Conservation (phyloP, 73 alveolate species). For the Tetrahymena elliotti region DNA sequence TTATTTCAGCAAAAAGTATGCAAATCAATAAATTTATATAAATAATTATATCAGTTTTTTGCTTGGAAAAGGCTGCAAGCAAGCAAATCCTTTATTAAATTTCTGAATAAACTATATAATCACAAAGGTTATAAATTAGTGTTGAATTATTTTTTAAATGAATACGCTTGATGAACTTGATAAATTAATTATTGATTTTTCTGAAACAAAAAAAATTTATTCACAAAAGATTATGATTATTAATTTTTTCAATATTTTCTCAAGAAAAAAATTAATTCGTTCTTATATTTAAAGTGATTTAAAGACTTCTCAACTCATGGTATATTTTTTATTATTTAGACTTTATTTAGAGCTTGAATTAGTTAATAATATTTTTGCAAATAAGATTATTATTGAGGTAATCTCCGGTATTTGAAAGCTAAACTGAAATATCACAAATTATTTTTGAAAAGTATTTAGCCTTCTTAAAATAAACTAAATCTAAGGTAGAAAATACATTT, state of each 20-base stretch:
- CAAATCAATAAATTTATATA: not conserved
- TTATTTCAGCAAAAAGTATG: not conserved
- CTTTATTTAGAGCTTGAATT: not conserved
- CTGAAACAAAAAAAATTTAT: not conserved
- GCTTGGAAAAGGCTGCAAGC: not conserved
- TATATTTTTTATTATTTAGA: no score
- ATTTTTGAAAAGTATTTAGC: not conserved
- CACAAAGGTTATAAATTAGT: not conserved
- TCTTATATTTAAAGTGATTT: no score
- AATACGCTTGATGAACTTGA: not conserved
- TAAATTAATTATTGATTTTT: no score
- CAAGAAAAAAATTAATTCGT: not conserved
- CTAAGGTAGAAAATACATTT: not conserved
- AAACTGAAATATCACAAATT: no score
- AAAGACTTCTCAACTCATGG: no score
- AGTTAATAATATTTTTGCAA: not conserved
- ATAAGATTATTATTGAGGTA: not conserved
- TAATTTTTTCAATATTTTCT: not conserved
- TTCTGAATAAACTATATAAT: not conserved
- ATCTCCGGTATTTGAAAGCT: no score
- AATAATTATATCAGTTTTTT: no score
- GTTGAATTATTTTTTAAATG: not conserved
- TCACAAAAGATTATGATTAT: no score
- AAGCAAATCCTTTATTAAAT: not conserved
- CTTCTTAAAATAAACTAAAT: no score